Evolutionary conservation across 2,329 filamentous ascomycete species (phyloP).

Genomic region (Zarea fungicola): DNA sequence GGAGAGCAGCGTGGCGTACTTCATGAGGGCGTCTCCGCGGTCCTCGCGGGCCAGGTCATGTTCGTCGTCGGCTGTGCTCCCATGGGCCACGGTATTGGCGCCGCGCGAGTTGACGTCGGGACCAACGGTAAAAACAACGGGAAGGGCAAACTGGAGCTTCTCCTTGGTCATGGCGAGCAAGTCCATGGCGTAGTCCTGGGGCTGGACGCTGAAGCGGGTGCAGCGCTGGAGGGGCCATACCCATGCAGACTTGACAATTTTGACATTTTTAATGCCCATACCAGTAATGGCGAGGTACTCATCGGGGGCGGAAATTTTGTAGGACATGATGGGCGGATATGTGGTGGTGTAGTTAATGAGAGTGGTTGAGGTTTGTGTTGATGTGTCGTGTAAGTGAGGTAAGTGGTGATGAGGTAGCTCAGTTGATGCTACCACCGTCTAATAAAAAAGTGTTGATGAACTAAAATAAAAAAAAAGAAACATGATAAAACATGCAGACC

Average conservation of each 20-base stretch:
- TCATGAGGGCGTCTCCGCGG: conserved; percentile 61
- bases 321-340: conserved; percentile 56
- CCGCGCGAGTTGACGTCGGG: conserved; percentile 64
- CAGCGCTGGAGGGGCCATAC: conserved; percentile 66
- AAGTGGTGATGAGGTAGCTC: no score
- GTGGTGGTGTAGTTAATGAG: conserved; percentile 17
- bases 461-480: no score
- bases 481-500: no score
- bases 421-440: background rate
- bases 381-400: background rate
- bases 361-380: background rate
- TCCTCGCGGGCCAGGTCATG: conserved; percentile 38
- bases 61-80: conserved; percentile 18
- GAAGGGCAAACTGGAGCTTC: conserved; percentile 76
- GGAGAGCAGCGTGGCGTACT: conserved; percentile 76
- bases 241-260: conserved; percentile 73
- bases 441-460: background rate
- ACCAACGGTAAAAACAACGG: conserved; percentile 81
- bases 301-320: conserved; percentile 67
- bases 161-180: conserved; percentile 86
- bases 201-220: conserved; percentile 59
- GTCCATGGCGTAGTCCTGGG: conserved; percentile 77
- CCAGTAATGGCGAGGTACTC: conserved; percentile 86
- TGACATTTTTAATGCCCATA: conserved; percentile 66
- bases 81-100: conserved; percentile 31